phyloP scores from a whole-genome alignment of 805 yeast genomes.

The Kodamaea sagamina region DNA sequence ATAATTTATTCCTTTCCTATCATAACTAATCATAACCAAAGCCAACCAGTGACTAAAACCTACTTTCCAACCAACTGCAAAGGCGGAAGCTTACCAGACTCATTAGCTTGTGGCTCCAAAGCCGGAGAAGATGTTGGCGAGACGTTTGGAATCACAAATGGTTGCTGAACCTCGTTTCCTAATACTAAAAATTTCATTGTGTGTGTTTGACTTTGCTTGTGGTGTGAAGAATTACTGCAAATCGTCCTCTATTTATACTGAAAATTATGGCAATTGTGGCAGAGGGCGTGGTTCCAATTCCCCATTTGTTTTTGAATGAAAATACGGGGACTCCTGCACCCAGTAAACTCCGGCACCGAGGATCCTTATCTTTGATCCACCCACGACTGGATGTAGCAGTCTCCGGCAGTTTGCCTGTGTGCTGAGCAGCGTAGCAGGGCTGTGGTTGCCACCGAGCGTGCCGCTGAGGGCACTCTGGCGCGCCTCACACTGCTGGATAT shows the following conservation, averaged over 20 bases:
- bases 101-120: slow-evolving; percentile 13
- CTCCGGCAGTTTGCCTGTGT: too few species aligned
- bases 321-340: neutral
- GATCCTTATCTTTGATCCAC: too few species aligned
- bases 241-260: slow-evolving; percentile 6
- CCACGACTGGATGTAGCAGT: too few species aligned
- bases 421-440: too few species aligned
- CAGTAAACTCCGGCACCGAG: too few species aligned
- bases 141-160: slow-evolving; percentile 64
- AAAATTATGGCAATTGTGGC: slow-evolving; percentile 3
- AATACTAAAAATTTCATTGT: slow-evolving; percentile 49
- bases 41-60: slow-evolving; percentile 5
- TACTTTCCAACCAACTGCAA: slow-evolving; percentile 11
- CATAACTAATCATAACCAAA: slow-evolving; percentile 1
- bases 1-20: slow-evolving; percentile 1
- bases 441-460: too few species aligned
- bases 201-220: neutral
- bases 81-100: slow-evolving; percentile 12
- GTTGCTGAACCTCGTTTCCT: slow-evolving; percentile 57
- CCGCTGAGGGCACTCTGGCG: too few species aligned
- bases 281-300: neutral
- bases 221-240: neutral
- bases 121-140: slow-evolving; percentile 54
- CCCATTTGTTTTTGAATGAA: neutral
- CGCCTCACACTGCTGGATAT: too few species aligned